These are phyloP conservation scores for Backusella circina DNA, from an alignment of 192 early-diverging fungal genomes.

Conservation along the genomic window DNA sequence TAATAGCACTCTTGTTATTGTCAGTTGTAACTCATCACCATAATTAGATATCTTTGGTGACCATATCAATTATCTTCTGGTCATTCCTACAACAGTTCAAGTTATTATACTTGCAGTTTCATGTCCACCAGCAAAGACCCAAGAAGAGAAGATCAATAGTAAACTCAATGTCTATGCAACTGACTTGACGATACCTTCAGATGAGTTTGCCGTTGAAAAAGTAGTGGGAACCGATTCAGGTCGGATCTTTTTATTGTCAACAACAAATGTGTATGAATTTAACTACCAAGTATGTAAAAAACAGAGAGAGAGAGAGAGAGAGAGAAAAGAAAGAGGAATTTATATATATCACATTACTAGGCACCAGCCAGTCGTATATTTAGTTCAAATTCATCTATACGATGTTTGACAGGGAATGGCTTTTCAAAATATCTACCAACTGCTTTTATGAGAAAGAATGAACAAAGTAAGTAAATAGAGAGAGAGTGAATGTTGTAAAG, in stretches of 20 bases:
- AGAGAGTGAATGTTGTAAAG: neutral
- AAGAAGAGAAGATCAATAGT: neutral
- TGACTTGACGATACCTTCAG: conserved; percentile 75
- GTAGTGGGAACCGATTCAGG: conserved; percentile 79
- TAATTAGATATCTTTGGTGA: conserved; percentile 67
- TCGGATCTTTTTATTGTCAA: conserved; percentile 84
- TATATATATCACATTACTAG: neutral
- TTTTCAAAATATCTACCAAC: neutral
- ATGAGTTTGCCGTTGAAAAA: conserved; percentile 72
- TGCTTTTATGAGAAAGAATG: neutral
- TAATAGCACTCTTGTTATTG: neutral
- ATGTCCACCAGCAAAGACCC: conserved; percentile 36
- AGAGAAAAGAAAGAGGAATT: neutral
- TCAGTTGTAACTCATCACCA: too few relatives aligned
- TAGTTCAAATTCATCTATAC: neutral
- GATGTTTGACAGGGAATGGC: neutral
- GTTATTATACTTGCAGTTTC: conserved; percentile 77
- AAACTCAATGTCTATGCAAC: conserved; percentile 70
- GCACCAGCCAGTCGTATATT: neutral
- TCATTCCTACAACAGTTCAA: conserved; percentile 87
- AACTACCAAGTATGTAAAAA: conserved; percentile 56
- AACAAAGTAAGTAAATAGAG: too few relatives aligned
- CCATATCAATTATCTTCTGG: conserved; percentile 77
- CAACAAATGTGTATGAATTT: conserved; percentile 84
- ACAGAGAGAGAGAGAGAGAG: neutral